Base-by-base conservation (phyloP, 2,329 filamentous ascomycete genomes). In the Lasiodiplodia hormozganensis region DNA sequence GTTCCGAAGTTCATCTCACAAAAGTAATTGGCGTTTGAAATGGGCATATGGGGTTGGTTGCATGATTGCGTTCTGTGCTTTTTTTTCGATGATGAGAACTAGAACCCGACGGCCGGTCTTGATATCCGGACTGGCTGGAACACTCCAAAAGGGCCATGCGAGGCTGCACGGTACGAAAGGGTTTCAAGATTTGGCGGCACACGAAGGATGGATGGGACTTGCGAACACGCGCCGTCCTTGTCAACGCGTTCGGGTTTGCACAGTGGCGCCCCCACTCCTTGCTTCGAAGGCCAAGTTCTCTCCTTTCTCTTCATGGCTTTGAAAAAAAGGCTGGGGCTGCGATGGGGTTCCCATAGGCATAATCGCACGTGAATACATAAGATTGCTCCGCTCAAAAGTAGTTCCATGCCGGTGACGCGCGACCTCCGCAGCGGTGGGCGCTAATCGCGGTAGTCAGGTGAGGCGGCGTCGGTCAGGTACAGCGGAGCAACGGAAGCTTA, bases 21-120 rank as follows among this genome's bases (percentile, higher is more conserved):
- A 67, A 68, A 68, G 66, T 54, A 60, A 62, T 62, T n/a, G 65
- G 65, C 65, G 65, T 68, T 68, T 25, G 47, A 34, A 54, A 23
- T 36, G 65, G 65, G 65, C 65, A 68, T 68, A 68, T 62, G 56
- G 65, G 65, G 65, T 53, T 58, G 57, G 65, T 60, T 68, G 65
- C 65, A 68, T 68, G 56, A 53, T 68, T 68, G 65, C 65, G 58
- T 65, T 65, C 54, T 54, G 65, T 53, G 56, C 34, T 54, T 25
- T 43, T 43, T 67, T 49, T 56, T 31, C 60, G 18, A 64, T 64
- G 60, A 53, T n/a, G 66, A 68, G 47, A 68, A 68, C 43, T 68
- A 68, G 66, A 68, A 60, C 28, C 54, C 56, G 54, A 40, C 56
- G 34, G 62, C 57, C 66, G 36, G 66, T 38, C 66, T 67, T 43